Conservation (phyloP, 257 asterid species). For the Primulina huaijiensis region DNA sequence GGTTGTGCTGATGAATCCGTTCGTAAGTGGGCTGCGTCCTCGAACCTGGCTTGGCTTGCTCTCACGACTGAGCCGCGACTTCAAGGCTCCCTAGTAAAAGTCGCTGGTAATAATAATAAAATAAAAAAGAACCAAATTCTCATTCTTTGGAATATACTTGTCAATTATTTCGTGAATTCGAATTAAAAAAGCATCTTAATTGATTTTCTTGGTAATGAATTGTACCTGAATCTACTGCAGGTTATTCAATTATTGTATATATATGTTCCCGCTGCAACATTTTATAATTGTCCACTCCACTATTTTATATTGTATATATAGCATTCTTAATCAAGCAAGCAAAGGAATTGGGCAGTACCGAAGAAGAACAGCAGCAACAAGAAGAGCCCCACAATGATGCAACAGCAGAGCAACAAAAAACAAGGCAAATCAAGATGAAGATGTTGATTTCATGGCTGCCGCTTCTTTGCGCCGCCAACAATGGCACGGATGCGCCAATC, state of each 20-base stretch:
- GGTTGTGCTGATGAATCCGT: conserved; percentile 78
- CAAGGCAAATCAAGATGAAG: conserved; percentile 52
- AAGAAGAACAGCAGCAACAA: conserved; percentile 7
- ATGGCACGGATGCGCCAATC: conserved; percentile 70
- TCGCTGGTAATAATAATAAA: conserved; percentile 50
- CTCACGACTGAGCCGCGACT: conserved; percentile 73
- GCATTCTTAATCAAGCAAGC: conserved; percentile 80
- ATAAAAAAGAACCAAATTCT: no score
- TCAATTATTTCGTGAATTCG: no score
- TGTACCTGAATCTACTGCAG: no score
- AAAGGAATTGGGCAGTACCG: conserved; percentile 36
- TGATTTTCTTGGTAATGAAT: no score
- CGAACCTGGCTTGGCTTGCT: conserved; percentile 68
- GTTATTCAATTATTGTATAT: no score
- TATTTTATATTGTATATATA: conserved; percentile 17
- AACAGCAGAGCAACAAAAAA: conserved; percentile 24
- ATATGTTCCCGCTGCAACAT: no score
- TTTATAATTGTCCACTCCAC: no score
- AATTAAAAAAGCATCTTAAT: no score
- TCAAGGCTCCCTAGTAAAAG: conserved; percentile 72
- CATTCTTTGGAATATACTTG: no score
- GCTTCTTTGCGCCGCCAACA: conserved; percentile 71
- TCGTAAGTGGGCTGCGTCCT: conserved; percentile 67
- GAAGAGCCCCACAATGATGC: conserved; percentile 3
- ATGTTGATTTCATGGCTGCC: conserved; percentile 80